Base-by-base conservation (phyloP, 1,284 basidiomycete genomes). In the Sporisorium iseilematis-ciliati region DNA sequence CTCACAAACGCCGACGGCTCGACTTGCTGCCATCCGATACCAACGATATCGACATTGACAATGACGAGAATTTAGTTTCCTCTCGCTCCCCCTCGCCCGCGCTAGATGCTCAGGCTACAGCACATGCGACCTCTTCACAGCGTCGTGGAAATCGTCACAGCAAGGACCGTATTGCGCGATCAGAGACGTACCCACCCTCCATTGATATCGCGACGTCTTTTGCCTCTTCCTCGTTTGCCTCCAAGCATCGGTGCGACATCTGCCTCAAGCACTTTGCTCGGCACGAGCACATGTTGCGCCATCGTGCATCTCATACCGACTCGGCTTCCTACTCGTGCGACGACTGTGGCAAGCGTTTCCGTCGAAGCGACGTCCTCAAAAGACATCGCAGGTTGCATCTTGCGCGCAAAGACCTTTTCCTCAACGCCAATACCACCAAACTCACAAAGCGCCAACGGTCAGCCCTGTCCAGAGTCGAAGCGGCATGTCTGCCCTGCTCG, bases 241-340 rank as follows among this genome's bases (percentile, higher is more conserved):
- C 52, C n/a, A 56, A 57, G 23, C 64, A 66, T 40, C 45, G 26
- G 4, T 66, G 64, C 33, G 54, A 52, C 38, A 48, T 52, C 12
- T 66, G 64, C 57, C 41, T 23, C 20, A 66, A 66, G 35, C 55
- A 45, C 1, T 66, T 66, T 45, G 52, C 52, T 14, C 57, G 64
- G 4, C 57, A 60, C 41, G 64, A 66, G 53, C 64, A 66, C 52
- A 51, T 66, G 57, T 41, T 59, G 10, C 64, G 64, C 38, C 64
- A 66, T 33, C 64, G 54, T n/a, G 57, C 57, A 6, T 59, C 64
- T 12, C 64, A 66, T 41, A 56, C 57, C 41, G 48, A 59, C 38
- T 4, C 51, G 8, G 52, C 57, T 29, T 52, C 64, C 8, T 56
- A 50, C 40, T 16, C 41, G 1, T 66, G 64, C 64, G 29, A 55